These are phyloP conservation scores for Sodiomyces alkalinus DNA, from an alignment of 2,329 filamentous ascomycete species.

Conservation along the genomic window DNA sequence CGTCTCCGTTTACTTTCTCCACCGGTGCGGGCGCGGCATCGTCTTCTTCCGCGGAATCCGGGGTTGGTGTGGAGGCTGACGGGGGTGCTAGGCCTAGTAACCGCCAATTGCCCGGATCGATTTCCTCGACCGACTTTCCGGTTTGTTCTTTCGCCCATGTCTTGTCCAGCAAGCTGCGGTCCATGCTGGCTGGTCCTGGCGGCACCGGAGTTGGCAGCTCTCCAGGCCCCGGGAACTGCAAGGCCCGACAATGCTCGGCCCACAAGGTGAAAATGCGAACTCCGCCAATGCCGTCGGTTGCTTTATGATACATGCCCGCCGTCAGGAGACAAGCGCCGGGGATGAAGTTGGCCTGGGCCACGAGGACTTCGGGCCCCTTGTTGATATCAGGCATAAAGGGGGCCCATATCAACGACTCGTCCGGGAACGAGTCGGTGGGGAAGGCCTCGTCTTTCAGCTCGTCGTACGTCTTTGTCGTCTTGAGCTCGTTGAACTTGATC, in stretches of 20 bases:
- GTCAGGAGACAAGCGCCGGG: conserved; percentile 13
- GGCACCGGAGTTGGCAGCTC: too few relatives aligned
- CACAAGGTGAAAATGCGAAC: conserved; percentile 14
- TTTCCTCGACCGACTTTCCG: conserved; percentile 8
- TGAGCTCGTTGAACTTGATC: conserved; percentile 14
- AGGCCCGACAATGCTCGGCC: conserved; percentile 15
- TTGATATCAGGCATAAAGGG: conserved; percentile 9
- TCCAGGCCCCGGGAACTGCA: too few relatives aligned
- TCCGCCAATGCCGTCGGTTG: conserved; percentile 13
- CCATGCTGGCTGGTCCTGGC: conserved; percentile 15
- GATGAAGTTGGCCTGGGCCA: conserved; percentile 17
- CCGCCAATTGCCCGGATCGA: conserved; percentile 4
- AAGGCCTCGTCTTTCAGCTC: conserved; percentile 12
- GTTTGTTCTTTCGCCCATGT: conserved; percentile 13
- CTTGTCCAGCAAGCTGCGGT: conserved; percentile 13
- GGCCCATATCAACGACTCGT: conserved; percentile 11
- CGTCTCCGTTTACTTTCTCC: too few relatives aligned
- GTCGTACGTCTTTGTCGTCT: too few relatives aligned
- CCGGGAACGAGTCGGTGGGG: conserved; percentile 12
- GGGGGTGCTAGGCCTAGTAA: too few relatives aligned
- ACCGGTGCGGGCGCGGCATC: not conserved
- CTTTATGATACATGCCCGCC: conserved; percentile 4
- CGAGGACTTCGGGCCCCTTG: conserved; percentile 11
- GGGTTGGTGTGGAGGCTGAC: not conserved
- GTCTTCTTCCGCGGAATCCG: not conserved